Evolutionary conservation across 2,329 filamentous ascomycete species (phyloP).

Genomic region (Pyrenophora graminea): DNA sequence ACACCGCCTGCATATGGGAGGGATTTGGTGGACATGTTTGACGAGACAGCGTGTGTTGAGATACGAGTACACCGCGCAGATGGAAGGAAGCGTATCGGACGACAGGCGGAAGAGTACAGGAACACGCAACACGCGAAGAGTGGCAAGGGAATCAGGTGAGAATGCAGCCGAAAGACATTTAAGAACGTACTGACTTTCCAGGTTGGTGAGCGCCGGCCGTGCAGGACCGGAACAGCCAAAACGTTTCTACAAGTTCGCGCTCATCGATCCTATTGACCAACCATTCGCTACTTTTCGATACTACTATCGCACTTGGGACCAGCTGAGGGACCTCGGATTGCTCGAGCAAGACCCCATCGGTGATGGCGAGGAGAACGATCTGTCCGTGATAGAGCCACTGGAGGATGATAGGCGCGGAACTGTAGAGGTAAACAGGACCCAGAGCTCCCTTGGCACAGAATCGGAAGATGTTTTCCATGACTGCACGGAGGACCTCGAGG

Average conservation of each 20-base stretch:
- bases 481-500: no score
- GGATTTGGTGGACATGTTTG: slow-evolving; percentile 19
- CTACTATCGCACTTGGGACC: slow-evolving; percentile 42
- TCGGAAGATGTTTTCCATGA: background rate
- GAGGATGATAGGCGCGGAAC: background rate
- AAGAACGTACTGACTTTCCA: slow-evolving; percentile 26
- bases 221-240: slow-evolving; percentile 48
- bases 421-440: background rate
- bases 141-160: slow-evolving; percentile 38
- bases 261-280: slow-evolving; percentile 54
- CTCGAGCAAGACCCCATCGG: slow-evolving; percentile 16
- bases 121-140: slow-evolving; percentile 25
- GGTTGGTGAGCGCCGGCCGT: slow-evolving; percentile 45
- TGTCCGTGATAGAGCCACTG: slow-evolving; percentile 36
- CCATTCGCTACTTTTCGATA: slow-evolving; percentile 55
- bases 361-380: slow-evolving; percentile 22
- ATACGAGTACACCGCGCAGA: slow-evolving; percentile 49
- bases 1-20: slow-evolving; percentile 18
- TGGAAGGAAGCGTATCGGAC: slow-evolving; percentile 45
- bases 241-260: slow-evolving; percentile 54
- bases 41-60: slow-evolving; percentile 45
- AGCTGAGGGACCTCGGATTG: slow-evolving; percentile 31
- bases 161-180: background rate
- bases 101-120: slow-evolving; percentile 32
- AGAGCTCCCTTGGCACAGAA: background rate